These are phyloP conservation scores for Nicotiana attenuata DNA, from an alignment of 257 asterid species.

Conservation along the genomic window DNA sequence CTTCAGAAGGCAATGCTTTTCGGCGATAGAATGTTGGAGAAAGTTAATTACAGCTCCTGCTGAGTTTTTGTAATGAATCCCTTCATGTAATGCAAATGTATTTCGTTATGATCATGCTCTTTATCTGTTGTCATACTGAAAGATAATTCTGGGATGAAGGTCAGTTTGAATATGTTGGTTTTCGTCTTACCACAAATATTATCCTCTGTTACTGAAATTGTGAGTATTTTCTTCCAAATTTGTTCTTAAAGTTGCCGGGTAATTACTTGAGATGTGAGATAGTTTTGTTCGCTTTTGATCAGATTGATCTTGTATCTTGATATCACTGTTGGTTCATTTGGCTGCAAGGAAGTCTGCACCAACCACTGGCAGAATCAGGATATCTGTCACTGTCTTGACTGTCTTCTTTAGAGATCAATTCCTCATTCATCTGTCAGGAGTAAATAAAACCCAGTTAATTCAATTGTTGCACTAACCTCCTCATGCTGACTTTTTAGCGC, in stretches of 20 bases:
- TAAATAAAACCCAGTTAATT: slow-evolving; percentile 13
- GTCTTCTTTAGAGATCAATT: slow-evolving; percentile 10
- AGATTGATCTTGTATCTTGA: background rate
- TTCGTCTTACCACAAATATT: background rate
- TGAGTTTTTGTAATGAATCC: background rate
- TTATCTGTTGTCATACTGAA: background rate
- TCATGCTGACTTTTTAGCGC: slow-evolving; percentile 18
- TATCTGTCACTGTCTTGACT: slow-evolving; percentile 16
- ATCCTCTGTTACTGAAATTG: background rate
- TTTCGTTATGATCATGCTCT: background rate
- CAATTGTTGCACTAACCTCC: slow-evolving; percentile 18
- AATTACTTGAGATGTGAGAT: background rate
- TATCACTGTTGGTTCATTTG: background rate
- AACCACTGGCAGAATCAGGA: slow-evolving; percentile 19
- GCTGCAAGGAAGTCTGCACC: slow-evolving; percentile 26
- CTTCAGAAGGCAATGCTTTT: slow-evolving; percentile 72
- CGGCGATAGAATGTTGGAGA: slow-evolving; percentile 35
- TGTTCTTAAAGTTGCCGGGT: background rate
- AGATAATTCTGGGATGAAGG: background rate
- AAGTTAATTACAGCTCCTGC: background rate
- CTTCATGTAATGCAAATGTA: background rate
- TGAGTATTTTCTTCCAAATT: background rate
- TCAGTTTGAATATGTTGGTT: background rate
- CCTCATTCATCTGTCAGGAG: background rate
- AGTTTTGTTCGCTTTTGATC: background rate